Percentiles rank a stretch among this genome's conserved stretches.
These are phyloP conservation scores for Wallacemonas sp. DNA, from an alignment of 208 protist species.

Conservation along the genomic window DNA sequence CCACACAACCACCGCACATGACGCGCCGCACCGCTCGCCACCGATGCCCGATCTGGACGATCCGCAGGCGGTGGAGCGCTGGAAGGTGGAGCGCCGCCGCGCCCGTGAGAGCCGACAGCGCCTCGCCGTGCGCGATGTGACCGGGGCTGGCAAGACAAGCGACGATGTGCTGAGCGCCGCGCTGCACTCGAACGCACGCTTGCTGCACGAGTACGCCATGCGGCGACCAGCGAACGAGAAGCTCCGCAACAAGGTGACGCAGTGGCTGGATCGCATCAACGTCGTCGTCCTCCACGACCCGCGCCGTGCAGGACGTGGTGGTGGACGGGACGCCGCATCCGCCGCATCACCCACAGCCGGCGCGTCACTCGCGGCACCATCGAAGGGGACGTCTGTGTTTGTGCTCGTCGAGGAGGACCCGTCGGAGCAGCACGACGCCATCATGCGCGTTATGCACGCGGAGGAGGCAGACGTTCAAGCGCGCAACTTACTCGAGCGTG, in stretches of 20 bases:
- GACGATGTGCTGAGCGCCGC: conserved; percentile 13
- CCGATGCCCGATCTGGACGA: conserved; percentile 2
- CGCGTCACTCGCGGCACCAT: not conserved
- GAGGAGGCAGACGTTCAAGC: conserved; percentile 43
- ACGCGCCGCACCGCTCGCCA: not conserved
- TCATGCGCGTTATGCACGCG: conserved; percentile 31
- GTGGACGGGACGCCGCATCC: no score
- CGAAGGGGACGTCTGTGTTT: not conserved
- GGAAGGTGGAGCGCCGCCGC: not conserved
- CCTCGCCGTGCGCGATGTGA: not conserved
- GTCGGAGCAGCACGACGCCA: conserved; percentile 27
- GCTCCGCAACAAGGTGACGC: conserved; percentile 35
- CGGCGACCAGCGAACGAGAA: conserved; percentile 27
- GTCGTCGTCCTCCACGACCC: conserved; percentile 29
- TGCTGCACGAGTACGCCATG: conserved; percentile 28
- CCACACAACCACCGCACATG: not conserved
- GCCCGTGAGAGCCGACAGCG: not conserved
- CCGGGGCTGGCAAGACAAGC: not conserved
- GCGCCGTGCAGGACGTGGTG: conserved; percentile 7
- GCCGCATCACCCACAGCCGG: not conserved
- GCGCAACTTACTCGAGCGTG: conserved; percentile 32
- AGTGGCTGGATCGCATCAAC: conserved; percentile 58
- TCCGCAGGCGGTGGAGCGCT: not conserved
- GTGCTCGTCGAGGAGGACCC: conserved; percentile 48
- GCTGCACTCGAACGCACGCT: not conserved